Conservation (phyloP, 192 early-diverging fungal genomes). For the Phycomyces nitens region DNA sequence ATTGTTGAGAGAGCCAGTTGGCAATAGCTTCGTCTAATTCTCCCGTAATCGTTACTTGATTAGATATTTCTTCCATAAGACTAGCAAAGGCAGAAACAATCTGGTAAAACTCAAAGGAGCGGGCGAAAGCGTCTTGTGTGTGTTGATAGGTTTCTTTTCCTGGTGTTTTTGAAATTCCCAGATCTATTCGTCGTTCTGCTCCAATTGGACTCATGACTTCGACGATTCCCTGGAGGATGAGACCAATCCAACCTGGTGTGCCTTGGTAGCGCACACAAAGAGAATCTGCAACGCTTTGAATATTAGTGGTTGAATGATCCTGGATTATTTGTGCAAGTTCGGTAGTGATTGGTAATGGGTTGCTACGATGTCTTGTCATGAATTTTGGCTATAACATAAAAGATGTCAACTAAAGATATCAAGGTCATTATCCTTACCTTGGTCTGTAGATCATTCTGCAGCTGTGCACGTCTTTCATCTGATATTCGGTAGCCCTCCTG, state of each 20-base stretch:
- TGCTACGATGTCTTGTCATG: conserved; percentile 2
- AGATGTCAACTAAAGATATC: not conserved
- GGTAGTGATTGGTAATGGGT: not conserved
- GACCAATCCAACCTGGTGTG: conserved; percentile 19
- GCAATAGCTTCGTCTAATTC: conserved; percentile 27
- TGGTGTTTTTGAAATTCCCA: not conserved
- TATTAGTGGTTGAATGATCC: not conserved
- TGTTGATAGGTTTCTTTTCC: not conserved
- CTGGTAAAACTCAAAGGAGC: conserved; percentile 6
- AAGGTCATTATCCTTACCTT: conserved; percentile 7
- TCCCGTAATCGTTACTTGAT: conserved; percentile 18
- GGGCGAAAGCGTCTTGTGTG: not conserved
- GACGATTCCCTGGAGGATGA: conserved; percentile 11
- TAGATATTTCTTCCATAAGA: conserved; percentile 18
- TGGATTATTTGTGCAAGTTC: conserved; percentile 8
- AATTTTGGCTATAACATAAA: not conserved
- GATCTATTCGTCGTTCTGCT: not conserved
- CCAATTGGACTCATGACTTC: not conserved
- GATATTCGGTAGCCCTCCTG: conserved; percentile 31
- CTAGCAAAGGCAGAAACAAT: conserved; percentile 23
- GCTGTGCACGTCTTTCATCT: conserved; percentile 16
- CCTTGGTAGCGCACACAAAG: conserved; percentile 4
- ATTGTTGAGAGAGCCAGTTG: conserved; percentile 14
- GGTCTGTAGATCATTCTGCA: conserved; percentile 34
- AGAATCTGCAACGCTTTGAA: conserved; percentile 14